These are phyloP conservation scores for Sporothrix sp. DNA, from an alignment of 2,329 filamentous ascomycete genomes.

Conservation along the genomic window DNA sequence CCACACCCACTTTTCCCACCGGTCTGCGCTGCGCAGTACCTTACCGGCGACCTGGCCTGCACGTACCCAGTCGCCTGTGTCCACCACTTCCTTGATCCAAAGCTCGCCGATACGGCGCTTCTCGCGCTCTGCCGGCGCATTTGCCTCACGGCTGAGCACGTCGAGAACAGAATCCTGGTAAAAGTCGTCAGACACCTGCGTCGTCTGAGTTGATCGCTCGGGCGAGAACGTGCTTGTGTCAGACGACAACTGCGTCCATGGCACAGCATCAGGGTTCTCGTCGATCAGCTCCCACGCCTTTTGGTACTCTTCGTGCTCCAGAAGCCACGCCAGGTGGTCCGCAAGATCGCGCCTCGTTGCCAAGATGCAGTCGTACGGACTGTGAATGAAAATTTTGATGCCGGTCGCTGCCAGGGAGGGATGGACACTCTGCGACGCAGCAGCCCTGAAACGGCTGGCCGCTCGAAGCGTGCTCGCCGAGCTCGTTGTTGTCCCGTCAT, in stretches of 20 bases:
- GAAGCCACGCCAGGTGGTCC: conserved; percentile 78
- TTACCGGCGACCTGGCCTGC: conserved; percentile 76
- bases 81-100: conserved; percentile 82
- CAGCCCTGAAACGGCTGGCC: not conserved
- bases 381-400: conserved; percentile 80
- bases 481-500: conserved; percentile 44
- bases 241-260: conserved; percentile 31
- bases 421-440: conserved; percentile 31
- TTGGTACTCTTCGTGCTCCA: conserved; percentile 71
- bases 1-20: conserved; percentile 96
- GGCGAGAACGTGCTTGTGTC: conserved; percentile 32
- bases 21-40: conserved; percentile 66
- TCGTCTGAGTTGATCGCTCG: conserved; percentile 21
- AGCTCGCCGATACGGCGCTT: conserved; percentile 86
- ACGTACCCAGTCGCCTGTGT: conserved; percentile 60
- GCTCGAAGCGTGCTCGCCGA: conserved; percentile 26
- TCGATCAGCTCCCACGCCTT: conserved; percentile 85
- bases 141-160: conserved; percentile 45
- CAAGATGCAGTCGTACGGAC: conserved; percentile 92
- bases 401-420: conserved; percentile 46
- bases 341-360: conserved; percentile 77
- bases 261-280: conserved; percentile 68
- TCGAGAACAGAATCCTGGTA: conserved; percentile 65
- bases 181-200: conserved; percentile 42
- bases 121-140: conserved; percentile 68